Evolutionary conservation across 116 monocot genomes (phyloP).

Genomic region (Thalassia testudinum): DNA sequence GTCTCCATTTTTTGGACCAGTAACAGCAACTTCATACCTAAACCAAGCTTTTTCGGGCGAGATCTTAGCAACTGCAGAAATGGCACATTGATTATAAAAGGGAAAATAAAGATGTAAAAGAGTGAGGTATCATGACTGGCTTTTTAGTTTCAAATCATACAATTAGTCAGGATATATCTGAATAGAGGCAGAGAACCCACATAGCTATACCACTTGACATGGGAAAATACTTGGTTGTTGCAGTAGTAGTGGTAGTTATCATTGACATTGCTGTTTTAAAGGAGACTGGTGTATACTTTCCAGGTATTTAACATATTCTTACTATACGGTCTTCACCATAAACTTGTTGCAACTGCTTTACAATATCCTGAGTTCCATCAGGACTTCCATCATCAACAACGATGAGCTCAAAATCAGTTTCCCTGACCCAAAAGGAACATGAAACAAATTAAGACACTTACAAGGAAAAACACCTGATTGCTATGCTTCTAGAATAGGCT

Average conservation of each 20-base stretch:
- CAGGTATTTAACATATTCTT: conserved; percentile 8
- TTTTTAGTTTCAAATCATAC: too few species aligned
- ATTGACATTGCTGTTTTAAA: too few species aligned
- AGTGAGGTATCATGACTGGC: neutral
- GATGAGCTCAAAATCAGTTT: conserved; percentile 85
- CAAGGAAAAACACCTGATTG: neutral
- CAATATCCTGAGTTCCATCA: conserved; percentile 95
- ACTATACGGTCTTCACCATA: conserved; percentile 94
- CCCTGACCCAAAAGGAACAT: conserved; percentile 21
- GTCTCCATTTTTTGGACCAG: neutral
- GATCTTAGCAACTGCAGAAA: conserved; percentile 59
- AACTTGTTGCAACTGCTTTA: conserved; percentile 78
- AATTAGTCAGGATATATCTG: too few species aligned
- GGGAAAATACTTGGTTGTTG: too few species aligned
- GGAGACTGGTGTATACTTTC: too few species aligned
- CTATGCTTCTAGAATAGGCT: neutral
- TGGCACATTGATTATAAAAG: neutral
- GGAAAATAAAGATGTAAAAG: conserved; percentile 6
- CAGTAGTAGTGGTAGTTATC: too few species aligned
- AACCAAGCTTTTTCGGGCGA: conserved; percentile 80
- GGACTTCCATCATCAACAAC: conserved; percentile 98
- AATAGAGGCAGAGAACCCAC: too few species aligned
- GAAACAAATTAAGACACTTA: neutral
- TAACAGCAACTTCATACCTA: conserved; percentile 37
- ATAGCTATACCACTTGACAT: neutral